Evolutionary conservation across 2,329 filamentous ascomycete genomes (phyloP), one percentile per base, ranked within the genome.

Genomic region (Pyrenophora teres): DNA sequence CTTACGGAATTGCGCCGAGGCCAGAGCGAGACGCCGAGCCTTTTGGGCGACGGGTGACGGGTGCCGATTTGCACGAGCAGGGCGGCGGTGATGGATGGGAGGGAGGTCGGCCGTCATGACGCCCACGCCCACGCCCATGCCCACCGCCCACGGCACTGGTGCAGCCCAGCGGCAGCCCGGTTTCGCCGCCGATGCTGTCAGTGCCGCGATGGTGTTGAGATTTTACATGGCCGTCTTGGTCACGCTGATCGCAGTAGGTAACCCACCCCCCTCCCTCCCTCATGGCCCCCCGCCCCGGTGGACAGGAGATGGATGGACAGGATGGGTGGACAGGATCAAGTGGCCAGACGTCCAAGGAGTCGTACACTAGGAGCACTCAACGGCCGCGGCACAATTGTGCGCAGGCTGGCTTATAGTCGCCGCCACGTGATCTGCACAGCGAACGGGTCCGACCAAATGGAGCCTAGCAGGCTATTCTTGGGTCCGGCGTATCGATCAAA

Each of bases 301-400:
- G 27, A 30, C 9, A 30, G 27, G 27, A 30, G 12, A n/a, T n/a
- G n/a, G n/a, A n/a, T n/a, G n/a, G n/a, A n/a, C n/a, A n/a, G n/a
- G n/a, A n/a, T n/a, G n/a, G n/a, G n/a, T n/a, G n/a, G n/a, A n/a
- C n/a, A n/a, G n/a, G n/a, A n/a, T n/a, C n/a, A n/a, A n/a, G 27
- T 30, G 27, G 27, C 27, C 10, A 30, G 27, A 30, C 27, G 9
- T 30, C 27, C 27, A 30, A 10, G 27, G 9, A 30, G 27, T 30
- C 4, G 27, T 9, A 10, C 27, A 30, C 27, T 30, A 30, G 27
- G 55, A 55, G 56, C 54, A 50, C 50, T 56, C 52, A 56, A 57
- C 55, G 51, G 56, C 58, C 45, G 60, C 59, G 53, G 51, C 67
- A 67, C 54, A 62, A 55, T 57, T 63, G 57, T 63, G 57, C 43